These are phyloP conservation scores for Dioszegia aurantiaca DNA, from an alignment of 768 basidiomycete genomes.

Conservation along the genomic window DNA sequence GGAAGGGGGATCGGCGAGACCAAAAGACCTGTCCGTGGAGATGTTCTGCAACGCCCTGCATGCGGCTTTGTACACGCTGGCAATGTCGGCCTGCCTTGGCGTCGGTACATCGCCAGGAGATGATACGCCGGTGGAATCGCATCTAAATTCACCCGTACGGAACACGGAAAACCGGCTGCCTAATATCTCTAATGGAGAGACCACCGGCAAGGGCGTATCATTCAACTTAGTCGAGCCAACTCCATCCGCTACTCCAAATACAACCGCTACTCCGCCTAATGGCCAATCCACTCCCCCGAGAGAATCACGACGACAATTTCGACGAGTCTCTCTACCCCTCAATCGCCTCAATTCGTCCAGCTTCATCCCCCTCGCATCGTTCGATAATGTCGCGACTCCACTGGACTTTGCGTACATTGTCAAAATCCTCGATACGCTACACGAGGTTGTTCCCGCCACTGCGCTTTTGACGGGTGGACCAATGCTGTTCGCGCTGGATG, in stretches of 20 bases:
- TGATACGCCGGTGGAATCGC: constrained; percentile 1
- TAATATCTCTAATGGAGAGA: neutral
- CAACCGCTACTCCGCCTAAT: constrained; percentile 16
- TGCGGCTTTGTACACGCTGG: constrained; percentile 75
- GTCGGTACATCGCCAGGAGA: constrained; percentile 23
- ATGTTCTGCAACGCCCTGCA: constrained; percentile 76
- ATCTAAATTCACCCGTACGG: neutral
- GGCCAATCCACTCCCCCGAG: constrained; percentile 13
- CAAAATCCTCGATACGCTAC: constrained; percentile 65
- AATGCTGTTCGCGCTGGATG: constrained; percentile 76
- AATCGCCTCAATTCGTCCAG: constrained; percentile 33
- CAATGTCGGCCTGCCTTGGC: constrained; percentile 67
- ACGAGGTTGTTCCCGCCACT: constrained; percentile 70
- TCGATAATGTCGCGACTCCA: constrained; percentile 58
- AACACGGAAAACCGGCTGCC: neutral
- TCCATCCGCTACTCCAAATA: constrained; percentile 18
- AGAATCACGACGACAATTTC: constrained; percentile 14
- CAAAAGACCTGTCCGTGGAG: constrained; percentile 57
- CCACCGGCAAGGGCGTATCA: constrained; percentile 27
- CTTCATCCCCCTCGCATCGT: constrained; percentile 24
- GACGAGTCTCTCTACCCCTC: constrained; percentile 46
- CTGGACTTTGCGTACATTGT: constrained; percentile 74
- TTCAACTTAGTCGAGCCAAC: constrained; percentile 45
- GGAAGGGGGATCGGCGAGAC: constrained; percentile 57
- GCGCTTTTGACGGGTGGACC: constrained; percentile 75